Evolutionary conservation across 2,329 filamentous ascomycete genomes (phyloP).

Genomic region (Colletotrichum sp.): DNA sequence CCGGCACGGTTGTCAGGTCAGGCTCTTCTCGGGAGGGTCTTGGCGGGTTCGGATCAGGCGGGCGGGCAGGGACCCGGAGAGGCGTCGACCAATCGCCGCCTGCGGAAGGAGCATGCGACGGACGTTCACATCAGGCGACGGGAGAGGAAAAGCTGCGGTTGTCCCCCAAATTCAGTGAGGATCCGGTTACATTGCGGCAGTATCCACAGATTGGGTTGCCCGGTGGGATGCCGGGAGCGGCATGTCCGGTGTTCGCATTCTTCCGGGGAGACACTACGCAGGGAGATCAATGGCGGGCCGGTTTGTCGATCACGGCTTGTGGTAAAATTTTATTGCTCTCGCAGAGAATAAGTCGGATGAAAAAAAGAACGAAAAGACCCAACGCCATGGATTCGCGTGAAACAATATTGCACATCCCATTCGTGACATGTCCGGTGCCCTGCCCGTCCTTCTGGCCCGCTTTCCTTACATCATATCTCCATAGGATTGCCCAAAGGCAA

Average conservation of each 20-base stretch:
- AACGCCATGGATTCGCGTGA: conserved; percentile 13
- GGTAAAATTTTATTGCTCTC: background rate
- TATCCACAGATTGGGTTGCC: background rate
- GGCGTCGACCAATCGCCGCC: background rate
- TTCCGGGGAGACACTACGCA: background rate
- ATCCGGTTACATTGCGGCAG: background rate
- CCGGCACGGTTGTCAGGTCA: background rate
- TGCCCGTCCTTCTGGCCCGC: background rate
- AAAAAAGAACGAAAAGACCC: background rate
- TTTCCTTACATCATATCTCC: conserved; percentile 16
- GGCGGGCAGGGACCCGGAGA: background rate
- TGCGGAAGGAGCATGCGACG: background rate
- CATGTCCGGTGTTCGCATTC: background rate
- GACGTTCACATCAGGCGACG: background rate
- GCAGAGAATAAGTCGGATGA: background rate
- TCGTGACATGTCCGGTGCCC: conserved; percentile 10
- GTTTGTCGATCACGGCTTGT: background rate
- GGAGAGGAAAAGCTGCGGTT: background rate
- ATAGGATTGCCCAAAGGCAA: background rate
- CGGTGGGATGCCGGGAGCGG: background rate
- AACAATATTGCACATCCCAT: conserved; percentile 1
- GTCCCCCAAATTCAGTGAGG: background rate
- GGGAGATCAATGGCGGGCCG: background rate
- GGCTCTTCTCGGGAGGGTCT: background rate
- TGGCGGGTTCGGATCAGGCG: background rate